Evolutionary conservation across 78 protist species (phyloP).

Genomic region (Tieghemostelium lacteum): DNA sequence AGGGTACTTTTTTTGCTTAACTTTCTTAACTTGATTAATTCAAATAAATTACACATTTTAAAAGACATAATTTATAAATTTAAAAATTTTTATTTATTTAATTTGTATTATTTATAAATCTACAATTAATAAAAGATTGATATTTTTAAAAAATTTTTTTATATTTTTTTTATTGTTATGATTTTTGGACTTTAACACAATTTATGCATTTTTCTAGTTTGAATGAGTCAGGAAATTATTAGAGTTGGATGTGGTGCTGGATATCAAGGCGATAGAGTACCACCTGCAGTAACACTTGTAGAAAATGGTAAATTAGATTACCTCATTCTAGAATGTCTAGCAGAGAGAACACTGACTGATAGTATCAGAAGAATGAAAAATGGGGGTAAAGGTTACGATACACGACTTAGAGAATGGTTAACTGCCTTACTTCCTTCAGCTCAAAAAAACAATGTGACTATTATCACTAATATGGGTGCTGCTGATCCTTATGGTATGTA

Average conservation of each 20-base stretch:
- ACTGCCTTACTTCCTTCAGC: conserved; percentile 26
- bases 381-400: conserved; percentile 60
- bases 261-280: conserved; percentile 78
- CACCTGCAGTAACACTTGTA: conserved; percentile 53
- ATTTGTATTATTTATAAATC: too few relatives aligned
- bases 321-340: conserved; percentile 60
- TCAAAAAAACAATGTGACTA: conserved; percentile 21
- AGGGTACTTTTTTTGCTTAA: too few relatives aligned
- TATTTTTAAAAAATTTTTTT: too few relatives aligned
- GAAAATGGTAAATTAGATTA: conserved; percentile 64
- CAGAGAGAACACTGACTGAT: conserved; percentile 73
- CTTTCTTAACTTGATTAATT: too few relatives aligned
- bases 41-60: too few relatives aligned
- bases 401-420: conserved; percentile 64
- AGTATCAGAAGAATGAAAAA: conserved; percentile 60
- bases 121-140: too few relatives aligned
- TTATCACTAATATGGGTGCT: conserved; percentile 76
- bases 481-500: conserved; percentile 51
- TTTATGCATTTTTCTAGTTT: too few relatives aligned
- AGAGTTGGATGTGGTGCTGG: conserved; percentile 75
- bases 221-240: conserved; percentile 18
- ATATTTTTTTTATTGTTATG: too few relatives aligned
- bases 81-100: too few relatives aligned
- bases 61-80: too few relatives aligned
- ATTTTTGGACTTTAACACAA: too few relatives aligned